Percentiles rank a stretch among this genome's conserved stretches.
Conservation (phyloP, 2,329 filamentous ascomycete genomes). For the Verticillium isaacii region DNA sequence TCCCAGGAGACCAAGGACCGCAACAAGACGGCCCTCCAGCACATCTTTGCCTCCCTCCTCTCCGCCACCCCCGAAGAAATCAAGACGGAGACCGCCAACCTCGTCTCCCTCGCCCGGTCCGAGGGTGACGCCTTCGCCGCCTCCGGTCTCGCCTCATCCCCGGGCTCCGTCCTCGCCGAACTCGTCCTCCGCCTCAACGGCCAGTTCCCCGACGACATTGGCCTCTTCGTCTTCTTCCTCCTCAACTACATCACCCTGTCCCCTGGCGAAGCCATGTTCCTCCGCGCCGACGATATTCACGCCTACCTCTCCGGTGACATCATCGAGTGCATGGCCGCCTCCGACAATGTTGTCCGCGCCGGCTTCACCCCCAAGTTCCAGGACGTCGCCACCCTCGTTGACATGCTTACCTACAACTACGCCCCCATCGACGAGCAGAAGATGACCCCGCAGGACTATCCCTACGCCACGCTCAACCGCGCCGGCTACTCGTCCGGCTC, state of each 20-base stretch:
- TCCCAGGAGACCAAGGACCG: constrained; percentile 63
- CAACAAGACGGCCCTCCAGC: constrained; percentile 76
- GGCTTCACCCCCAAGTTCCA: constrained; percentile 99
- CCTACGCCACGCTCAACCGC: constrained; percentile 79
- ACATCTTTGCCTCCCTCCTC: constrained; percentile 77
- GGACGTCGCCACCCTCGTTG: constrained; percentile 81
- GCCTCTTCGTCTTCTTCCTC: constrained; percentile 94
- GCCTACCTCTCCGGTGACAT: constrained; percentile 92
- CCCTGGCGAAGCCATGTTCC: constrained; percentile 90
- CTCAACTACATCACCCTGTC: constrained; percentile 88
- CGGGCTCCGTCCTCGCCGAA: constrained; percentile 66
- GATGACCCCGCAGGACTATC: constrained; percentile 80
- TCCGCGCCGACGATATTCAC: constrained; percentile 95
- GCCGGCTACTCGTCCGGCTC: constrained; percentile 75
- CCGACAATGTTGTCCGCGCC: constrained; percentile 97
- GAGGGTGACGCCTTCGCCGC: constrained; percentile 68
- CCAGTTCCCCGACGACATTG: constrained; percentile 86
- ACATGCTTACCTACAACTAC: constrained; percentile 92
- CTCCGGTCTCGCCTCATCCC: constrained; percentile 60
- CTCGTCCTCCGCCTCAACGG: constrained; percentile 72
- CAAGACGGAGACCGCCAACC: constrained; percentile 57
- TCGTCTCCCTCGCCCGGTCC: constrained; percentile 66
- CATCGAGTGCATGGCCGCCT: constrained; percentile 97
- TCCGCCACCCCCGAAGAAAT: constrained; percentile 59
- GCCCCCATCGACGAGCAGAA: constrained; percentile 94